phyloP scores from a whole-genome alignment of 2,329 filamentous ascomycete genomes.

The Penicillium rolfsii region DNA sequence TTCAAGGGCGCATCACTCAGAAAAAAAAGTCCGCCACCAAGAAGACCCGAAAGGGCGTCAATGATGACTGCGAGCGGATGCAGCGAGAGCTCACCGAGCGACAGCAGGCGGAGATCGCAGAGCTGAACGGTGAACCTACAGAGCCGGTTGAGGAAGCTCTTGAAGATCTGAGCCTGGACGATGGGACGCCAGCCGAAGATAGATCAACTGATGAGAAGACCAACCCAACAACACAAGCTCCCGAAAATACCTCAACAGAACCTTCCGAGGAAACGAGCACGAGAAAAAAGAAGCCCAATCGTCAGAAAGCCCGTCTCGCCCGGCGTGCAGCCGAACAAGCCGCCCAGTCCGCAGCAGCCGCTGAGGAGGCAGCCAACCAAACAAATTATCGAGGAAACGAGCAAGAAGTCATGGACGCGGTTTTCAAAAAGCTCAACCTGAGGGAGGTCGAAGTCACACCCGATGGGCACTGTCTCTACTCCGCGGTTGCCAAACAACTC shows the following conservation, averaged over 20 bases:
- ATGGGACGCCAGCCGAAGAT: slow-evolving; percentile 23
- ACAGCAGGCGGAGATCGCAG: slow-evolving; percentile 56
- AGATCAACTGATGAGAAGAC: slow-evolving; percentile 17
- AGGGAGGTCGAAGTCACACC: slow-evolving; percentile 78
- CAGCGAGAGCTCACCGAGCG: slow-evolving; percentile 60
- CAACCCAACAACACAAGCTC: slow-evolving; percentile 7
- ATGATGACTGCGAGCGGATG: slow-evolving; percentile 64
- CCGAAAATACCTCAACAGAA: slow-evolving; percentile 14
- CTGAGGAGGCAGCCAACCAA: slow-evolving; percentile 73
- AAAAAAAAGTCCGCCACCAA: slow-evolving; percentile 98
- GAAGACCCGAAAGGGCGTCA: slow-evolving; percentile 70
- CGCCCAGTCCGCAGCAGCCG: slow-evolving; percentile 67
- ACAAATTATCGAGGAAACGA: slow-evolving; percentile 74
- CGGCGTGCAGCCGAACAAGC: slow-evolving; percentile 84
- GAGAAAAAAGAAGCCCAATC: slow-evolving; percentile 73
- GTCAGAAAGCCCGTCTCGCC: slow-evolving; percentile 88
- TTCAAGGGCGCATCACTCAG: slow-evolving; percentile 82
- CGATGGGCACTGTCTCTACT: slow-evolving; percentile 94
- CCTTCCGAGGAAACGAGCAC: slow-evolving; percentile 19
- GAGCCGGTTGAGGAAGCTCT: slow-evolving; percentile 34
- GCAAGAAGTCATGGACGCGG: slow-evolving; percentile 68
- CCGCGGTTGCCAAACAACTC: slow-evolving; percentile 85
- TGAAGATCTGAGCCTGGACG: slow-evolving; percentile 40
- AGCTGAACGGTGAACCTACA: slow-evolving; percentile 44
- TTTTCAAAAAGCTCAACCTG: slow-evolving; percentile 67